These are phyloP conservation scores for Limnomonas spitsbergensis DNA, from an alignment of 139 green algal species.

Conservation along the genomic window DNA sequence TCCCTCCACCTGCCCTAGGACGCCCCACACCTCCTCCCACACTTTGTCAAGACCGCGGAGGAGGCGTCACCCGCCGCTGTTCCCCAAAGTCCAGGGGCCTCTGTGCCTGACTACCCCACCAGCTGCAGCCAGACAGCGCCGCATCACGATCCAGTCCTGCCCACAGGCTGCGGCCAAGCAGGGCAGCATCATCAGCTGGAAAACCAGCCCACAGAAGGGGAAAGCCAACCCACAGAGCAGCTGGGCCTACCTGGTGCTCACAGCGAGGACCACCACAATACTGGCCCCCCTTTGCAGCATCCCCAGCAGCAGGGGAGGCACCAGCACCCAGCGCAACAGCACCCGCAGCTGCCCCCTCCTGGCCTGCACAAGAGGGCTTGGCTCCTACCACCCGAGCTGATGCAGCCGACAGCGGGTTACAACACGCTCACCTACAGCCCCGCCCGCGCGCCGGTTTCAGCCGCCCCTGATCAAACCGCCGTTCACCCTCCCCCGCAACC, in stretches of 20 bases:
- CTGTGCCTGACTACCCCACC: not conserved
- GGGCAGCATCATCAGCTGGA: too few species aligned
- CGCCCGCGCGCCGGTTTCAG: too few species aligned
- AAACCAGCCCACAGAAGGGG: too few species aligned
- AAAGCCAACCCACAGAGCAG: too few species aligned
- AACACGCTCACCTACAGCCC: not conserved
- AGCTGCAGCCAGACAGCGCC: not conserved
- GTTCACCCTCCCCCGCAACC: too few species aligned
- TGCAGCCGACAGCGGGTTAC: constrained; percentile 6
- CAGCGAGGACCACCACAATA: too few species aligned
- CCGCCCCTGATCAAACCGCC: too few species aligned
- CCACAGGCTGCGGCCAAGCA: too few species aligned
- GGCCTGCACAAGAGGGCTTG: constrained; percentile 33
- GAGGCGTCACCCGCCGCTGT: not conserved
- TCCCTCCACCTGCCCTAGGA: constrained; percentile 31
- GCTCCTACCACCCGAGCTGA: constrained; percentile 40
- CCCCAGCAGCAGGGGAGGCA: too few species aligned
- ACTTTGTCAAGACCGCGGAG: constrained; percentile 26
- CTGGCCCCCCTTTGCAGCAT: too few species aligned
- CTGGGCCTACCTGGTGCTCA: too few species aligned
- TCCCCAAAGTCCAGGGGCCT: not conserved
- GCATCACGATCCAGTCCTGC: not conserved
- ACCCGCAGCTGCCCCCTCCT: constrained; percentile 14
- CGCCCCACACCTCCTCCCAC: constrained; percentile 72
- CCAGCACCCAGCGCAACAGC: too few species aligned